Conservation (phyloP, 108 stramenopile species). For the Cyclotella choctawhatcheeana region DNA sequence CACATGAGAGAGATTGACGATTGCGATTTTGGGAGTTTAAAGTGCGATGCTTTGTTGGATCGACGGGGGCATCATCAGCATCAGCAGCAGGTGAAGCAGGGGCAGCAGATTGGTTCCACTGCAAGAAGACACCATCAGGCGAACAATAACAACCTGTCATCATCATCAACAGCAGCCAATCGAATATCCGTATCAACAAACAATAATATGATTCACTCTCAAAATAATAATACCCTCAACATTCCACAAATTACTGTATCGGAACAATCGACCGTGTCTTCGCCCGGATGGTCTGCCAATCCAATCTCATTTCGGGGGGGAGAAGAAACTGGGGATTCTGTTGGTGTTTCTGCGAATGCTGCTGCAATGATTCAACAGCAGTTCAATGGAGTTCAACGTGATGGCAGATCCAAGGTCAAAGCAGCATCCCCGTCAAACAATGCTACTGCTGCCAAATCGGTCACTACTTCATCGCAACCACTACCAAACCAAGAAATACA, state of each 20-base stretch:
- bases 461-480: not conserved
- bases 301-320: too few species aligned
- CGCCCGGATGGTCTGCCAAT: slow-evolving; percentile 2
- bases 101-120: not conserved
- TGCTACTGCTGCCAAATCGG: too few species aligned
- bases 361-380: too few species aligned
- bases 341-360: too few species aligned
- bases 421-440: too few species aligned
- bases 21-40: slow-evolving; percentile 11
- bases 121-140: not conserved
- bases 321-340: too few species aligned
- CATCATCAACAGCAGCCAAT: not conserved
- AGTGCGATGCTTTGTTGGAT: not conserved
- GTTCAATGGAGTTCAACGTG: too few species aligned
- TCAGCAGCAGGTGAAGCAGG: not conserved
- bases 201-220: not conserved
- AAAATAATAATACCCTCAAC: not conserved
- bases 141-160: too few species aligned
- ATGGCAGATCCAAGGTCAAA: too few species aligned
- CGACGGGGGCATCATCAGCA: not conserved
- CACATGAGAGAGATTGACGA: slow-evolving; percentile 20
- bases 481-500: not conserved
- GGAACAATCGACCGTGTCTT: slow-evolving; percentile 7
- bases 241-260: slow-evolving; percentile 1
- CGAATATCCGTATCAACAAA: too few species aligned